Evolutionary conservation across 805 yeast species (phyloP).

Genomic region (Wickerhamomyces mucosus): DNA sequence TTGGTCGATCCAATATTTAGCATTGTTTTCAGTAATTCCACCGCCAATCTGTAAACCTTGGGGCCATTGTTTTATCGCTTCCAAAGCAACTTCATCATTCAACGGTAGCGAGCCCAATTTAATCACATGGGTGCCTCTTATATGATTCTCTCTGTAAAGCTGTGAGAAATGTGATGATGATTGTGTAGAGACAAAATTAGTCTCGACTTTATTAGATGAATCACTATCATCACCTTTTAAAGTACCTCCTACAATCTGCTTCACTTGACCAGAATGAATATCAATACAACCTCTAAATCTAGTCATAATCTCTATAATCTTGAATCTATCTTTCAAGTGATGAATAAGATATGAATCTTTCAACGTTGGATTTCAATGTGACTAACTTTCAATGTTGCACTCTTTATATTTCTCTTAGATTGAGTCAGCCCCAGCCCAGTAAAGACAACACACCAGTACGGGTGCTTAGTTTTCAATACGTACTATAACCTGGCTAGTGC

Average conservation of each 20-base stretch:
- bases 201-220: conserved; percentile 32
- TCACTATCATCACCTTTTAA: conserved; percentile 43
- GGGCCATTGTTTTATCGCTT: conserved; percentile 74
- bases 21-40: conserved; percentile 73
- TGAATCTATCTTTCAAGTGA: too few species aligned
- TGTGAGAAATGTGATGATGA: conserved; percentile 70
- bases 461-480: too few species aligned
- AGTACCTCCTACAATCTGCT: conserved; percentile 95
- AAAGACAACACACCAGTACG: too few species aligned
- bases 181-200: conserved; percentile 72
- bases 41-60: conserved; percentile 79
- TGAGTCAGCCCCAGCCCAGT: too few species aligned
- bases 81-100: conserved; percentile 75
- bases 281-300: conserved; percentile 91
- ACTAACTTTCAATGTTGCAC: too few species aligned
- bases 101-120: conserved; percentile 70
- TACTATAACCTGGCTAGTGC: too few species aligned
- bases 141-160: conserved; percentile 48
- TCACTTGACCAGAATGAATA: conserved; percentile 89
- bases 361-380: too few species aligned
- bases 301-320: too few species aligned
- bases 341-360: too few species aligned
- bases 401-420: too few species aligned
- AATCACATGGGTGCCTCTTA: conserved; percentile 84
- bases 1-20: conserved; percentile 61